Percentiles rank a stretch among this genome's conserved stretches.
Conservation (phyloP, 371 early-diverging fungal genomes). For the Mortierella sp. region DNA sequence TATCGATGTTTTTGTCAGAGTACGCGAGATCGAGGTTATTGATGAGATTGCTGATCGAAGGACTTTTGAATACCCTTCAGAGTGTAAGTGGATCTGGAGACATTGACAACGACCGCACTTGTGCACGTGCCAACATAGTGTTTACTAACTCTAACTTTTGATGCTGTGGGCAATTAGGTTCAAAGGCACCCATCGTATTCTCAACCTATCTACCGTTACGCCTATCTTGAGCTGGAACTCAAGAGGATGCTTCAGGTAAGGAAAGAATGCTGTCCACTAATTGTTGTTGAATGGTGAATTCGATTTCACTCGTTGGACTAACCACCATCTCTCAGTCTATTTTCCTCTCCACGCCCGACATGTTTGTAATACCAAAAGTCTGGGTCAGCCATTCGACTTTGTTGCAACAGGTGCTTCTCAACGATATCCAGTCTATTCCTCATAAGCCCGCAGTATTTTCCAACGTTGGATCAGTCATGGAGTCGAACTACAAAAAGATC, state of each 20-base stretch:
- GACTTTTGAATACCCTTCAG: conserved; percentile 63
- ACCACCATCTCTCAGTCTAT: conserved; percentile 53
- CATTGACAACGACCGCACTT: neutral
- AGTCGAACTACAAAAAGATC: conserved; percentile 47
- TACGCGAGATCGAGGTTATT: conserved; percentile 74
- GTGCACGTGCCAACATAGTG: neutral
- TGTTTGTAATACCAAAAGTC: conserved; percentile 72
- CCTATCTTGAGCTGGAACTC: conserved; percentile 62
- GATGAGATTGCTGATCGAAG: conserved; percentile 73
- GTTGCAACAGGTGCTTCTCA: conserved; percentile 34
- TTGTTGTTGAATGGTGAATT: too few relatives aligned
- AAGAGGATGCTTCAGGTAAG: conserved; percentile 65
- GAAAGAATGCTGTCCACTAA: too few relatives aligned
- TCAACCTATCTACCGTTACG: conserved; percentile 47
- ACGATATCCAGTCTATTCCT: conserved; percentile 31
- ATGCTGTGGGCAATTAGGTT: conserved; percentile 40
- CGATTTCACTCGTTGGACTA: too few relatives aligned
- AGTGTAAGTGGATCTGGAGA: conserved; percentile 55
- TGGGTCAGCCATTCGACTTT: conserved; percentile 47
- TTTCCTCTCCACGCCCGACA: conserved; percentile 71
- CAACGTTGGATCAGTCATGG: conserved; percentile 40
- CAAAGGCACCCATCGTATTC: conserved; percentile 43
- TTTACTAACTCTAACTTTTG: too few relatives aligned
- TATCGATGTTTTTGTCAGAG: conserved; percentile 74
- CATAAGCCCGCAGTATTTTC: conserved; percentile 39